Evolutionary conservation across 257 asterid species (phyloP), one percentile per base, ranked within the genome.

Genomic region (Mentha longifolia): DNA sequence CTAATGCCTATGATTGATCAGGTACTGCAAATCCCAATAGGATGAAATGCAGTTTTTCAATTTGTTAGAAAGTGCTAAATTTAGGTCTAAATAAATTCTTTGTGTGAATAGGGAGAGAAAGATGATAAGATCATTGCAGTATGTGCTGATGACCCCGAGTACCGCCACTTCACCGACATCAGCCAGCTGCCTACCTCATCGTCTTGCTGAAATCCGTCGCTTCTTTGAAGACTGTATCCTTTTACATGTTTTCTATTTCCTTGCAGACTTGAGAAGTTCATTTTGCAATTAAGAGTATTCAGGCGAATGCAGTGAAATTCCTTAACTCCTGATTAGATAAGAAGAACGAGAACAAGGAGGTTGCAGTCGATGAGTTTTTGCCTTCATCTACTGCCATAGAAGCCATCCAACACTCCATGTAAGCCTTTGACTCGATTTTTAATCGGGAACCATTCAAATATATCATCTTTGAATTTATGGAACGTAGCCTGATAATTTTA

Each of bases 281-380:
- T 22, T 69, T 62, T 50, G 14, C 45, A 50, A n/a, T 17, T 1
- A 33, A 15, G 33, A 33, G 19, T 16, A 33, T 59, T 16, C 22
- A 13, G 2, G 7, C 19, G 1, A 30, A 22, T 49, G 9, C 11
- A 35, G 43, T n/a, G 68, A 15, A 57, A 70, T 59, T 72, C 78
- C 80, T 78, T 76, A 76, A 79, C 51, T 0, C 30, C 17, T 66
- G 7, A 65, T 51, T 50, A 88, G 95, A 88, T 82, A 88, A 88
- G 89, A 85, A 85, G 82, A 85, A 85, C 35, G 92, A 88, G 89
- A 85, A 88, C 84, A 88, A 88, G 69, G 89, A 88, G 77, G 92
- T 88, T 9, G 92, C 89, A 37, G 92, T 85, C 9, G 72, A 88
- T 46, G 86, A 74, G 61, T 88, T 88, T 74, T 62, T 88, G 82